These are phyloP conservation scores for Penicillium freii DNA, from an alignment of 2,329 filamentous ascomycete genomes.

Conservation along the genomic window DNA sequence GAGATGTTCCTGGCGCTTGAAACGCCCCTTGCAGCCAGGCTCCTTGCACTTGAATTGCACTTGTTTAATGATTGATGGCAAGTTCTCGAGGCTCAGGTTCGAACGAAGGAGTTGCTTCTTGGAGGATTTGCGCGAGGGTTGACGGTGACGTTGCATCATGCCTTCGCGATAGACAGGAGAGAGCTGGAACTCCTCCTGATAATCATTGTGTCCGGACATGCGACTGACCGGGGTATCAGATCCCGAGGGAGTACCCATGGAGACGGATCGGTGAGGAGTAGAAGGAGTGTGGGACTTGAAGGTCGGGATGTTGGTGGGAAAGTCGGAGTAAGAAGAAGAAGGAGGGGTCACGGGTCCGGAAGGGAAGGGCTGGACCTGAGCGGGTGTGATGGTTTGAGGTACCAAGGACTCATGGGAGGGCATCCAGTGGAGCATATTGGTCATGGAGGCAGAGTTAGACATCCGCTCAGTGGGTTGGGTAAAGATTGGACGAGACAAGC, in stretches of 20 bases:
- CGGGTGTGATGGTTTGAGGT: slow-evolving; percentile 39
- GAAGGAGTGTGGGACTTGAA: slow-evolving; percentile 39
- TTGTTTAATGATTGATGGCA: slow-evolving; percentile 41
- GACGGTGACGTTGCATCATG: slow-evolving; percentile 32
- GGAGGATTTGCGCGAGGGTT: slow-evolving; percentile 35
- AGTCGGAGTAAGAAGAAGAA: slow-evolving; percentile 40
- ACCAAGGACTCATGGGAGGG: slow-evolving; percentile 33
- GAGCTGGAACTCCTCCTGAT: slow-evolving; percentile 36
- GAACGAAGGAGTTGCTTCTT: slow-evolving; percentile 33
- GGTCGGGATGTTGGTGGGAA: slow-evolving; percentile 33
- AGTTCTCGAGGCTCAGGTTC: slow-evolving; percentile 36
- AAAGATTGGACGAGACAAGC: slow-evolving; percentile 41
- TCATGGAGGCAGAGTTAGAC: slow-evolving; percentile 37
- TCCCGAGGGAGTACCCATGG: slow-evolving; percentile 36
- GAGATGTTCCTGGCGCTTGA: slow-evolving; percentile 51
- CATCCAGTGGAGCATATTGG: slow-evolving; percentile 40
- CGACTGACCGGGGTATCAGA: slow-evolving; percentile 38
- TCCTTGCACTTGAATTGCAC: slow-evolving; percentile 45
- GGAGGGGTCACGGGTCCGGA: slow-evolving; percentile 37
- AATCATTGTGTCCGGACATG: slow-evolving; percentile 36
- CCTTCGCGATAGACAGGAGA: slow-evolving; percentile 37
- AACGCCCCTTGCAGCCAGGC: slow-evolving; percentile 45
- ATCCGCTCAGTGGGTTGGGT: slow-evolving; percentile 35
- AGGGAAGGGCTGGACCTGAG: slow-evolving; percentile 31
- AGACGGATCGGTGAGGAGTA: slow-evolving; percentile 37